Percentiles rank a stretch among this genome's conserved stretches.
Evolutionary conservation across 2,329 filamentous ascomycete genomes (phyloP).

Genomic region (Huntiella savannae): DNA sequence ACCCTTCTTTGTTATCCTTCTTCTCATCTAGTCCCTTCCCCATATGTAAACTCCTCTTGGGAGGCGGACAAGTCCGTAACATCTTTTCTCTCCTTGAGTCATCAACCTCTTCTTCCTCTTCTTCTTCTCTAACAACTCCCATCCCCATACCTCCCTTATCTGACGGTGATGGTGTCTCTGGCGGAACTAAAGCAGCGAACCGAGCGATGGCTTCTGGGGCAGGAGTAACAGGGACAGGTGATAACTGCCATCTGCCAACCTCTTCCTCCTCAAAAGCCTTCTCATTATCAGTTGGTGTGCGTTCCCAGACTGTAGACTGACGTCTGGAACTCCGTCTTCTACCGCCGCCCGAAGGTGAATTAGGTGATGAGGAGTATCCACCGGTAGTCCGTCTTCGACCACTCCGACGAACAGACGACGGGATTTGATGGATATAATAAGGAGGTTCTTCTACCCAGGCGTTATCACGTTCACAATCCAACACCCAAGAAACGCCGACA

Average conservation of each 20-base stretch:
- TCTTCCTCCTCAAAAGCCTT: slow-evolving; percentile 18
- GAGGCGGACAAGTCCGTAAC: slow-evolving; percentile 20
- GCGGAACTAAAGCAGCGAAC: slow-evolving; percentile 30
- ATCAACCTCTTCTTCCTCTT: slow-evolving; percentile 27
- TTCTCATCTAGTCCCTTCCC: background rate
- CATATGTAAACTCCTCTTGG: slow-evolving; percentile 7
- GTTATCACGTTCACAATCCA: slow-evolving; percentile 64
- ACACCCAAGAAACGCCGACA: slow-evolving; percentile 73
- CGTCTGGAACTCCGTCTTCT: slow-evolving; percentile 29
- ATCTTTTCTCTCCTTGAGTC: slow-evolving; percentile 3
- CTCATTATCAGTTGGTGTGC: slow-evolving; percentile 27
- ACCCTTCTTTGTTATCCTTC: slow-evolving; percentile 28
- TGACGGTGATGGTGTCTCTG: slow-evolving; percentile 24
- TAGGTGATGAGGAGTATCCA: slow-evolving; percentile 22
- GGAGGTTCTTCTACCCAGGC: slow-evolving; percentile 55
- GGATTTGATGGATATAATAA: slow-evolving; percentile 45
- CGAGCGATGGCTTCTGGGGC: slow-evolving; percentile 34
- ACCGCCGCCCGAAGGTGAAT: slow-evolving; percentile 30
- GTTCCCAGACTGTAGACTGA: slow-evolving; percentile 35
- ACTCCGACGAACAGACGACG: slow-evolving; percentile 43
- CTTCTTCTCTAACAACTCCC: slow-evolving; percentile 17
- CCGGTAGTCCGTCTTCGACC: slow-evolving; percentile 69
- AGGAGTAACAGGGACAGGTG: slow-evolving; percentile 39
- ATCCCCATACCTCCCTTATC: slow-evolving; percentile 16
- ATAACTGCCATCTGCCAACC: slow-evolving; percentile 29